Conservation (phyloP, 2,329 filamentous ascomycete genomes). For the Penicillium sp. region DNA sequence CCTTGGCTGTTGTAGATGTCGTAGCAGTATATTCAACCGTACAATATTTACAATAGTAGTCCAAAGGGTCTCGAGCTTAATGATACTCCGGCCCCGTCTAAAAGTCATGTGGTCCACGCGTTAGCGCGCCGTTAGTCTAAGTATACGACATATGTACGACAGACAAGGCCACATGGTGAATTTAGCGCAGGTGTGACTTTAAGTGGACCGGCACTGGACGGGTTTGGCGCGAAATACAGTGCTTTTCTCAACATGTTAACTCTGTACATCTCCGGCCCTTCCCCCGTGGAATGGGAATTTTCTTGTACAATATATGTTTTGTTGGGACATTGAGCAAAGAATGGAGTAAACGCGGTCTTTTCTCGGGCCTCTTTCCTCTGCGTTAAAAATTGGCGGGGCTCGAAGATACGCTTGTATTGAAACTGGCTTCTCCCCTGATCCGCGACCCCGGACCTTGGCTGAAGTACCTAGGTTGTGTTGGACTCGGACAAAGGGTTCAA, state of each 20-base stretch:
- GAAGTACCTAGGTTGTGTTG: background rate
- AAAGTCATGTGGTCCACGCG: slow-evolving; percentile 10
- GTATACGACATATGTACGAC: slow-evolving; percentile 10
- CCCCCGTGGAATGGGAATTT: background rate
- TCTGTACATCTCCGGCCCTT: background rate
- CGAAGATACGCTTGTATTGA: background rate
- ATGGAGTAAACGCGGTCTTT: slow-evolving; percentile 3
- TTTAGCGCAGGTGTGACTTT: slow-evolving; percentile 13
- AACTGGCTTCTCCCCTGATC: slow-evolving; percentile 1
- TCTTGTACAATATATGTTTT: background rate
- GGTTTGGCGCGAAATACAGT: slow-evolving; percentile 13
- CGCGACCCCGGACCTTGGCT: slow-evolving; percentile 4
- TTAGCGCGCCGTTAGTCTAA: slow-evolving; percentile 8
- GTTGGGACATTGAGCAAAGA: background rate
- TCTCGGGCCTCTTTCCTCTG: background rate
- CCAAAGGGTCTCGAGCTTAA: slow-evolving; percentile 8
- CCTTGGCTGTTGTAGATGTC: no score
- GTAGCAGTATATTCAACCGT: no score
- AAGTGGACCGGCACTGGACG: slow-evolving; percentile 12
- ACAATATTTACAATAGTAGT: no score
- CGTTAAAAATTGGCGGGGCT: no score
- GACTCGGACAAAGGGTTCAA: slow-evolving; percentile 8
- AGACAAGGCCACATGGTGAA: slow-evolving; percentile 15
- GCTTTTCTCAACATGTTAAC: slow-evolving; percentile 7
- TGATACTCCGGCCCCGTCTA: slow-evolving; percentile 15